Percentiles rank a stretch among this genome's conserved stretches.
Evolutionary conservation across 192 early-diverging fungal genomes (phyloP).

Genomic region (Backusella westeae): DNA sequence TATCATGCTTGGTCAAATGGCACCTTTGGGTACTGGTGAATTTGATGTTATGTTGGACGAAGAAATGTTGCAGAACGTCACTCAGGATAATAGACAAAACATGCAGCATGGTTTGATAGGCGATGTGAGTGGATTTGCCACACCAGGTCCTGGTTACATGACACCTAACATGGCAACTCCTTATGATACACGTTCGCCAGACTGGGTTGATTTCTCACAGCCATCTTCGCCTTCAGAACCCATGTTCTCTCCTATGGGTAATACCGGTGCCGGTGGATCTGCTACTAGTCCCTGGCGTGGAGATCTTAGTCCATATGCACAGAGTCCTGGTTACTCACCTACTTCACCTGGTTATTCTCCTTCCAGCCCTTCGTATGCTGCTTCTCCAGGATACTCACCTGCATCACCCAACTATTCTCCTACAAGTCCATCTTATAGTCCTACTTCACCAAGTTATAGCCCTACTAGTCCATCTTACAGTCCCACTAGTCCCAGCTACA

Average conservation of each 20-base stretch:
- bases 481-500: constrained; percentile 67
- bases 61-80: constrained; percentile 79
- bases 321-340: constrained; percentile 64
- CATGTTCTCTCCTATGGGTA: constrained; percentile 82
- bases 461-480: constrained; percentile 71
- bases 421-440: constrained; percentile 66
- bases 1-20: constrained; percentile 96
- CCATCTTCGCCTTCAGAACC: constrained; percentile 74
- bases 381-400: constrained; percentile 70
- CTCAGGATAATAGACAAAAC: constrained; percentile 47
- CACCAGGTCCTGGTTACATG: constrained; percentile 52
- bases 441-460: constrained; percentile 70
- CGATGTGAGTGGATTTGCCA: constrained; percentile 47
- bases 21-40: constrained; percentile 91
- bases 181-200: constrained; percentile 69
- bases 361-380: constrained; percentile 65
- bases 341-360: constrained; percentile 76
- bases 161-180: constrained; percentile 69
- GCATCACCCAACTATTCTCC: constrained; percentile 57
- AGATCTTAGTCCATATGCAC: constrained; percentile 33
- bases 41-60: constrained; percentile 94
- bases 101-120: constrained; percentile 53
- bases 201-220: constrained; percentile 56
- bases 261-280: constrained; percentile 69
- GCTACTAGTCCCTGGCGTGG: constrained; percentile 51